Conservation (phyloP, 176 grass and related monocot species). For the Carex cristatella region DNA sequence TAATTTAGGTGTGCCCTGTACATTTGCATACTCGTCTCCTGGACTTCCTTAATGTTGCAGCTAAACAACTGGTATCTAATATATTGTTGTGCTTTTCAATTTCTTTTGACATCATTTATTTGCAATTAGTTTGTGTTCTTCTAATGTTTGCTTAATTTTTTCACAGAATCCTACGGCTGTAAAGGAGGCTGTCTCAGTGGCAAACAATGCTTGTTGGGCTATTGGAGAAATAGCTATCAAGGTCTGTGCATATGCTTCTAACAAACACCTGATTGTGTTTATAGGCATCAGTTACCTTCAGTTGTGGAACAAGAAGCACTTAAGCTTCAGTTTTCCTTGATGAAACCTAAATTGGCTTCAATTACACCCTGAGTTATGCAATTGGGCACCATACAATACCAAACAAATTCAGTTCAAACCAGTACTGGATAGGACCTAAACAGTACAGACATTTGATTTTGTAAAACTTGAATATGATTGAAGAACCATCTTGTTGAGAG, state of each 20-base stretch:
- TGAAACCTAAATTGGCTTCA: neutral
- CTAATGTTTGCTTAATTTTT: constrained; percentile 11
- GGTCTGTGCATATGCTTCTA: constrained; percentile 35
- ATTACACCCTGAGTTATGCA: neutral
- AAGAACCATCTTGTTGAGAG: neutral
- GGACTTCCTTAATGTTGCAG: constrained; percentile 88
- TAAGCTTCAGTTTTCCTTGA: neutral
- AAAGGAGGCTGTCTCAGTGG: constrained; percentile 88
- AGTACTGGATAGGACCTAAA: neutral
- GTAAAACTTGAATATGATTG: neutral
- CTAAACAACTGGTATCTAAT: constrained; percentile 74
- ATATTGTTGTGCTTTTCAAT: neutral
- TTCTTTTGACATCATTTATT: neutral
- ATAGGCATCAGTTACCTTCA: neutral
- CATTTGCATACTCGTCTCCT: constrained; percentile 70
- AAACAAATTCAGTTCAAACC: neutral
- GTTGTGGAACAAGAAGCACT: neutral
- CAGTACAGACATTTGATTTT: neutral
- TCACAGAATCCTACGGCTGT: constrained; percentile 56
- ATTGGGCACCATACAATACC: neutral
- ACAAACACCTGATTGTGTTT: neutral
- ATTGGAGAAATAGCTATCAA: constrained; percentile 96
- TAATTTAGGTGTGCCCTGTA: constrained; percentile 74
- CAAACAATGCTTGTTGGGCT: constrained; percentile 99
- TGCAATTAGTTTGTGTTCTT: neutral